Conservation (phyloP, 768 basidiomycete genomes). For the Mycena vulgaris region DNA sequence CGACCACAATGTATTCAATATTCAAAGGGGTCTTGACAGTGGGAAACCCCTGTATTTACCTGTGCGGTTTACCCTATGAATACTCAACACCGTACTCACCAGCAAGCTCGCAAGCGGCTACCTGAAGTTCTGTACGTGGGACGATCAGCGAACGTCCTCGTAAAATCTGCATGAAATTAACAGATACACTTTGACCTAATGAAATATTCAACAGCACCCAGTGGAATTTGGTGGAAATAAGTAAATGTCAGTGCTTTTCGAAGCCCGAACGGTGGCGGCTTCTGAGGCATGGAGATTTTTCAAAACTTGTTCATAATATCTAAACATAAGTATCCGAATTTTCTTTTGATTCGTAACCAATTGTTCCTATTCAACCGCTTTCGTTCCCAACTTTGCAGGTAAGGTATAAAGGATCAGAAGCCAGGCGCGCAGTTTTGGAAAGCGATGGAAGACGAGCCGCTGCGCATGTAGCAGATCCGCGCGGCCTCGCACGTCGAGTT, state of each 20-base stretch:
- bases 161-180: background rate
- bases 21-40: too few relatives aligned
- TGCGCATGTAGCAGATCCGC: conserved; percentile 83
- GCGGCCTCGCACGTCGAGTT: conserved; percentile 72
- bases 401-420: conserved; percentile 64
- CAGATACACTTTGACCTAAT: background rate
- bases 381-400: conserved; percentile 5
- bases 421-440: conserved; percentile 70
- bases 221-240: conserved; percentile 11
- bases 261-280: conserved; percentile 1
- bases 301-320: conserved; percentile 8
- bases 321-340: conserved; percentile 13
- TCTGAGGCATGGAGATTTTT: conserved; percentile 9
- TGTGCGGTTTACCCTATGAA: too few relatives aligned
- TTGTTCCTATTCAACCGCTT: conserved; percentile 6
- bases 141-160: background rate
- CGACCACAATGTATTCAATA: too few relatives aligned
- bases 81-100: background rate
- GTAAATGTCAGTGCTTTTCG: conserved; percentile 3
- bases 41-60: too few relatives aligned
- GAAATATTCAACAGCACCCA: conserved; percentile 1
- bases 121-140: background rate
- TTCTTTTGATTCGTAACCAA: background rate
- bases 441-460: conserved; percentile 76
- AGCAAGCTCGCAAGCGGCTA: background rate